Conservation (phyloP, 352 stramenopile species). For the Globisporangium parvum region DNA sequence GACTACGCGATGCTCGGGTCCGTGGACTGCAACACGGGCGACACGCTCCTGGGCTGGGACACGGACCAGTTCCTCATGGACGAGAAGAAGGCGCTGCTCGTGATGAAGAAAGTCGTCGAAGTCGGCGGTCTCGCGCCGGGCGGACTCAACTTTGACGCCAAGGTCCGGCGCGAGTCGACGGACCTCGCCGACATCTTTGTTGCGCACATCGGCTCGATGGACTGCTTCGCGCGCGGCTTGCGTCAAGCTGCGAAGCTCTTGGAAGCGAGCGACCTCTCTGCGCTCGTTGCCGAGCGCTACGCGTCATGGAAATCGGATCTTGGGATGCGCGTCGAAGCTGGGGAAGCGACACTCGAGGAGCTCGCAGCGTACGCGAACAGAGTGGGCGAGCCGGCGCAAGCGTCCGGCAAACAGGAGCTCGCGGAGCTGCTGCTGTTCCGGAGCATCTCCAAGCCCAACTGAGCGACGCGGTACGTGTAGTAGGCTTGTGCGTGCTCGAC, state of each 20-base stretch:
- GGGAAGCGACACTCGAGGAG: constrained; percentile 59
- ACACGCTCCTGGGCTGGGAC: constrained; percentile 46
- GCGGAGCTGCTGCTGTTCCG: constrained; percentile 63
- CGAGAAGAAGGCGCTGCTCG: constrained; percentile 60
- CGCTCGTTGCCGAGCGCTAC: constrained; percentile 59
- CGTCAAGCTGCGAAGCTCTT: constrained; percentile 64
- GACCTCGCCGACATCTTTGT: constrained; percentile 81
- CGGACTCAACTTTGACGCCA: constrained; percentile 86
- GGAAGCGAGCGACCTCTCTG: constrained; percentile 40
- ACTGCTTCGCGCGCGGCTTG: constrained; percentile 72
- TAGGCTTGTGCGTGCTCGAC: neutral
- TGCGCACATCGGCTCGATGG: constrained; percentile 82
- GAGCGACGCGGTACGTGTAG: neutral
- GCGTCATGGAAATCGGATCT: constrained; percentile 56
- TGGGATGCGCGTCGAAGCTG: constrained; percentile 51
- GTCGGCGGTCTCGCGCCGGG: constrained; percentile 61
- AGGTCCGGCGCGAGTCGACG: constrained; percentile 76
- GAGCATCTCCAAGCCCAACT: constrained; percentile 13
- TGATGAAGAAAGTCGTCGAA: constrained; percentile 75
- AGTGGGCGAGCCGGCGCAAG: constrained; percentile 47
- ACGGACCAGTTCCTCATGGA: constrained; percentile 86
- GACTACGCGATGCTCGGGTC: constrained; percentile 74
- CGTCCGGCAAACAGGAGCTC: constrained; percentile 71
- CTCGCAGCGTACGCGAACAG: constrained; percentile 35
- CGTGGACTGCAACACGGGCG: constrained; percentile 84